Evolutionary conservation across 306 rosid genomes (phyloP).

Genomic region (Vigna nakashimae): DNA sequence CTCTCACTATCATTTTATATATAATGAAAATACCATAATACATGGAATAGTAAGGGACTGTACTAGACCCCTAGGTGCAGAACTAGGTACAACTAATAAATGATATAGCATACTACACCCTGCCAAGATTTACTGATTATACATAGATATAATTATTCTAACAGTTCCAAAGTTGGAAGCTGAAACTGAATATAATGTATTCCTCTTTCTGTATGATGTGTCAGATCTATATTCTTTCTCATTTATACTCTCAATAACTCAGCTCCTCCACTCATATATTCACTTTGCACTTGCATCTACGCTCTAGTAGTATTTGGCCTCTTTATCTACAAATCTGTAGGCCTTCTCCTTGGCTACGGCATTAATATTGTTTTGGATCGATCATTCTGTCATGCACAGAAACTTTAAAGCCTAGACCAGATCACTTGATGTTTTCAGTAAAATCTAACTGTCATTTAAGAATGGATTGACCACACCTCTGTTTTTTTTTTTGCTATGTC

Average conservation of each 20-base stretch:
- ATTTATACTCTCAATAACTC: not conserved
- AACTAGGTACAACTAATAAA: no score
- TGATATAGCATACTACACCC: no score
- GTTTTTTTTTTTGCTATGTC: not conserved
- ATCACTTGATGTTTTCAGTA: not conserved
- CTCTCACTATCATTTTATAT: no score
- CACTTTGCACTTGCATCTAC: conserved; percentile 5
- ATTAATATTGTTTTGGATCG: conserved; percentile 9
- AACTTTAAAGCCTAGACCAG: not conserved
- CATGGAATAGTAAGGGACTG: no score
- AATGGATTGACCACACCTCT: not conserved
- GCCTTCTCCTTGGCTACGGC: conserved; percentile 3
- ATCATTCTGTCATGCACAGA: not conserved
- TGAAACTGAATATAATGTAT: conserved; percentile 20
- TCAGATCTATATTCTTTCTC: not conserved
- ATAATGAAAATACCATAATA: no score
- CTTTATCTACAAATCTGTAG: conserved; percentile 4
- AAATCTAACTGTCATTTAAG: not conserved
- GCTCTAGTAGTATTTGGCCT: not conserved
- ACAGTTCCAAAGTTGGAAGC: not conserved
- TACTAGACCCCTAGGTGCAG: no score
- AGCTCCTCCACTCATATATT: not conserved
- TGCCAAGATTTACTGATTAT: no score
- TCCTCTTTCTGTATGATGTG: not conserved
- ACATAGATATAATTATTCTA: no score